Base-by-base conservation (phyloP, 2,329 filamentous ascomycete species). In the Colletotrichum limetticola region DNA sequence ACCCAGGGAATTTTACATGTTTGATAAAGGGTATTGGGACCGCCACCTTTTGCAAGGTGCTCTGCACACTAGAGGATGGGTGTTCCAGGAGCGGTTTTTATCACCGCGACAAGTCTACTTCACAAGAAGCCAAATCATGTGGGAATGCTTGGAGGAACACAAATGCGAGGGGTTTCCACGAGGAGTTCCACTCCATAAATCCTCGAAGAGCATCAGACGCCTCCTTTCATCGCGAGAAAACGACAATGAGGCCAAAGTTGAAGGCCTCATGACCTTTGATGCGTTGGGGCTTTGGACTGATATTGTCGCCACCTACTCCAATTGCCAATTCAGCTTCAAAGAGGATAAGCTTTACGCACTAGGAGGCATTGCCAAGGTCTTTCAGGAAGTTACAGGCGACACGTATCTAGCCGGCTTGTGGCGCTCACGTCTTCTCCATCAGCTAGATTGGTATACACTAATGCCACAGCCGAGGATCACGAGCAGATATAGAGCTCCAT, bases 371-470 rank as follows among this genome's bases (percentile, higher is more conserved):
- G 69, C 57, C 1, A 46, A 65, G 16, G 14, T 66, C 9, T 60
- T 74, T 12, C 42, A 32, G 19, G 56, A 68, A 26, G 16, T 62
- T 5, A 63, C 60, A 4, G 46, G 37, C 8, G 65, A 69, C 11
- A 22, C n/a, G 12, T 74, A 66, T 30, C 5, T 69, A 1, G 72
- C 72, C 2, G 68, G 68, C 8, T 19, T 69, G 4, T 72, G 68
- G 68, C 64, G 24, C n/a, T 58, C 30, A 16, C 11, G 49, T 16
- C 26, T 71, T 11, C 55, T 71, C 3, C 6, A 61, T 9, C 37
- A 57, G 26, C 28, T 71, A 0, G n/a, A 35, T 19, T 71, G 68
- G 56, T 14, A 4, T 16, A 24, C 93, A 3, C 1, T 1, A 4
- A 35, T 28, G 3, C 62, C 52, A 14, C 4, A 24, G 7, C 5